Percentiles rank a stretch among this genome's conserved stretches.
Conservation (phyloP, 2,329 filamentous ascomycete genomes). For the Calonectria ilicicola region DNA sequence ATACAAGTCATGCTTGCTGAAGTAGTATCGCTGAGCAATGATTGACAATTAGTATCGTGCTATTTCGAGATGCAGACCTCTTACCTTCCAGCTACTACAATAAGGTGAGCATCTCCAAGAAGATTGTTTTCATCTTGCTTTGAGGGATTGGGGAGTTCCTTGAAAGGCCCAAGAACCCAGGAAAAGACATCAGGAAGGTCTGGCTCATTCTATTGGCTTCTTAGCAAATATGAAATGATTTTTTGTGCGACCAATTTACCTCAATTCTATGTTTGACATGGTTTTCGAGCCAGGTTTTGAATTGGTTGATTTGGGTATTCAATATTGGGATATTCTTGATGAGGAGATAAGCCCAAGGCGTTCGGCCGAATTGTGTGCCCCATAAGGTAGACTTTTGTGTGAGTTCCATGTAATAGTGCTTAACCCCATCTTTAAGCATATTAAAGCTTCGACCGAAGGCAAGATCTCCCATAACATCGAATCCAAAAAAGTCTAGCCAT, state of each 20-base stretch:
- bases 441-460: slow-evolving; percentile 51
- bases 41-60: neutral
- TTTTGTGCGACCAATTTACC: neutral
- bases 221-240: neutral
- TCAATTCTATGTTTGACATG: slow-evolving; percentile 7
- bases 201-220: slow-evolving; percentile 3
- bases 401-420: neutral
- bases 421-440: slow-evolving; percentile 41
- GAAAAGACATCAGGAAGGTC: slow-evolving; percentile 14
- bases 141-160: neutral
- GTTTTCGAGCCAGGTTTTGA: neutral
- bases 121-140: slow-evolving; percentile 3
- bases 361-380: neutral
- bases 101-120: slow-evolving; percentile 12
- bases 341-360: neutral
- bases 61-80: neutral
- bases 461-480: slow-evolving; percentile 55
- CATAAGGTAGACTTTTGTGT: neutral
- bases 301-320: neutral
- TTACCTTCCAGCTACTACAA: slow-evolving; percentile 22
- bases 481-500: slow-evolving; percentile 43
- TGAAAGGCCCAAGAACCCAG: slow-evolving; percentile 12
- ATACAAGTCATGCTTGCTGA: slow-evolving; percentile 46
- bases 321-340: neutral
- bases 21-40: slow-evolving; percentile 48